Evolutionary conservation across 306 rosid genomes (phyloP).

Genomic region (Dalbergia oliveri): DNA sequence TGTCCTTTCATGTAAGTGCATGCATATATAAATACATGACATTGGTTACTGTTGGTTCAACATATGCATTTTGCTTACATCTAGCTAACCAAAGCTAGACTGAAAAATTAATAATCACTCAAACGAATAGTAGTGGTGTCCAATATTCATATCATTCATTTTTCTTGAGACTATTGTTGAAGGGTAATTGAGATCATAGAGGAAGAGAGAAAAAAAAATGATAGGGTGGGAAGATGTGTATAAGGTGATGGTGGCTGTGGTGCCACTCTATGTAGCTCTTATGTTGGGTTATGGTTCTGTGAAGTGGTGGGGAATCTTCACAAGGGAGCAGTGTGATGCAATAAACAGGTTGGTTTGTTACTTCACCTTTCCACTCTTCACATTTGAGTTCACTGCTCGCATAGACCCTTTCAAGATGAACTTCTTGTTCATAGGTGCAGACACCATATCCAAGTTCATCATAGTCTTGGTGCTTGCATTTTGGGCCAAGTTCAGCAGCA

Average conservation of each 20-base stretch:
- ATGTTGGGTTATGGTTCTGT: conserved; percentile 87
- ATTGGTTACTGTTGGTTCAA: conserved; percentile 11
- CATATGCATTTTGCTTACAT: conserved; percentile 31
- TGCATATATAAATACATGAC: conserved; percentile 40
- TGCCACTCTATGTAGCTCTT: conserved; percentile 83
- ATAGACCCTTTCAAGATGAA: conserved; percentile 87
- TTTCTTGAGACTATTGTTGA: not conserved
- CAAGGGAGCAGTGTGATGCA: conserved; percentile 81
- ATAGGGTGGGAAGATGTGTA: conserved; percentile 88
- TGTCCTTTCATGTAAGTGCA: conserved; percentile 30
- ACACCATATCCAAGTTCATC: conserved; percentile 75
- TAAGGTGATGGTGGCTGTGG: conserved; percentile 81
- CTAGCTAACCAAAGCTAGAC: conserved; percentile 8
- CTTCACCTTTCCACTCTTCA: conserved; percentile 91
- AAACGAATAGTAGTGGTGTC: not conserved
- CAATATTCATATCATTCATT: conserved; percentile 10
- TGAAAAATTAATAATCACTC: not conserved
- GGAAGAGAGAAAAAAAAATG: conserved; percentile 48
- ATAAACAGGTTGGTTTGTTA: conserved; percentile 84
- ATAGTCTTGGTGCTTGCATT: conserved; percentile 66
- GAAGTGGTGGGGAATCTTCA: conserved; percentile 88
- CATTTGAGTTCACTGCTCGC: conserved; percentile 79
- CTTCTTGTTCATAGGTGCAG: conserved; percentile 68
- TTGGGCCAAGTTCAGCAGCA: conserved; percentile 77
- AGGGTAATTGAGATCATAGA: not conserved